Percentiles rank a stretch among this genome's conserved stretches.
Conservation (phyloP, 257 asterid genomes). For the Parsonsia alboflavescens region DNA sequence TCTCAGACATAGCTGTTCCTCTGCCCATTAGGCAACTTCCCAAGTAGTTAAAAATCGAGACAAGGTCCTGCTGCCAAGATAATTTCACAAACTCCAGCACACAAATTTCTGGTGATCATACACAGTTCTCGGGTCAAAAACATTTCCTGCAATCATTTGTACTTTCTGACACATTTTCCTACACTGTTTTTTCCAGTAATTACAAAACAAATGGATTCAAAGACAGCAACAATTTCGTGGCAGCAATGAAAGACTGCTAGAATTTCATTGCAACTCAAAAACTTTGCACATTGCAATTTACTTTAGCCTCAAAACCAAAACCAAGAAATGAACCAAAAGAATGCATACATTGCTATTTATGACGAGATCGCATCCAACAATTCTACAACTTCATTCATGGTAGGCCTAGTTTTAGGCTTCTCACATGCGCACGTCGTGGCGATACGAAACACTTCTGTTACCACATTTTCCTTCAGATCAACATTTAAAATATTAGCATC, state of each 20-base stretch:
- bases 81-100: neutral
- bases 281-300: neutral
- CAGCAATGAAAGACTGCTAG: too few relatives aligned
- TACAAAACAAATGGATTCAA: neutral
- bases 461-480: conserved; percentile 28
- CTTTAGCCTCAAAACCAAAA: neutral
- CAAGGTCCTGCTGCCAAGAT: neutral
- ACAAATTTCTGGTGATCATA: neutral
- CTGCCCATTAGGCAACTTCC: neutral
- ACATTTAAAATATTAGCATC: conserved; percentile 40
- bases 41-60: neutral
- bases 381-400: conserved; percentile 52
- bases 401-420: conserved; percentile 42
- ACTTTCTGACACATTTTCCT: neutral
- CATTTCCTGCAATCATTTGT: neutral
- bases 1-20: neutral
- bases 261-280: too few relatives aligned
- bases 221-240: neutral
- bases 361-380: conserved; percentile 34
- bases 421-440: conserved; percentile 53
- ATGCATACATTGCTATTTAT: neutral
- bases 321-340: neutral
- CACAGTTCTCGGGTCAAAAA: neutral
- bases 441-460: conserved; percentile 43
- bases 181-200: neutral